phyloP scores from a whole-genome alignment of 108 stramenopile genomes.

The Cyclotella distinguenda region DNA sequence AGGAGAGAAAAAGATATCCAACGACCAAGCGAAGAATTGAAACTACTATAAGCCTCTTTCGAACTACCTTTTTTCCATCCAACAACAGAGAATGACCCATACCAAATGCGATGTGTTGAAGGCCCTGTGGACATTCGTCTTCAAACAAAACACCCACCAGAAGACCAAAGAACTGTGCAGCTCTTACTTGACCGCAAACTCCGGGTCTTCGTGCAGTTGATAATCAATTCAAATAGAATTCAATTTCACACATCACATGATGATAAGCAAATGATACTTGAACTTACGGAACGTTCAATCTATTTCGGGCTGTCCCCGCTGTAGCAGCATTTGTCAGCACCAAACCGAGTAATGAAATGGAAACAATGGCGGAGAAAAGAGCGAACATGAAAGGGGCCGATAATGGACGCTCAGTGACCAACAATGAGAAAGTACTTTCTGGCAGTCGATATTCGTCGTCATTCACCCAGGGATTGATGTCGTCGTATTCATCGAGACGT shows the following conservation, averaged over 20 bases:
- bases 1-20: slow-evolving; percentile 29
- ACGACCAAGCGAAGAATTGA: slow-evolving; percentile 20
- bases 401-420: slow-evolving; percentile 25
- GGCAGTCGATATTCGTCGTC: slow-evolving; percentile 10
- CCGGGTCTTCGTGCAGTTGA: slow-evolving; percentile 3
- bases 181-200: slow-evolving; percentile 6
- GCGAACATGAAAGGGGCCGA: slow-evolving; percentile 19
- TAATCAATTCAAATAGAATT: no score
- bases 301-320: slow-evolving; percentile 2
- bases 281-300: slow-evolving; percentile 10
- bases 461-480: neutral
- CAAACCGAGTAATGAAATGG: slow-evolving; percentile 12
- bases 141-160: slow-evolving; percentile 15
- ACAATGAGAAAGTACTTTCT: slow-evolving; percentile 25
- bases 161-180: slow-evolving; percentile 17
- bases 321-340: slow-evolving; percentile 7
- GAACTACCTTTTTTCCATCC: slow-evolving; percentile 13
- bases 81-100: slow-evolving; percentile 9
- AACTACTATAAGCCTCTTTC: slow-evolving; percentile 11
- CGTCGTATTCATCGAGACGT: slow-evolving; percentile 12
- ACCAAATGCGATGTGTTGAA: slow-evolving; percentile 14
- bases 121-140: slow-evolving; percentile 21
- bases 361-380: slow-evolving; percentile 7
- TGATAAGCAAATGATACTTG: neutral
- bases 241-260: neutral